Evolutionary conservation across 1,284 basidiomycete genomes (phyloP).

Genomic region (Ustilago loliicola): DNA sequence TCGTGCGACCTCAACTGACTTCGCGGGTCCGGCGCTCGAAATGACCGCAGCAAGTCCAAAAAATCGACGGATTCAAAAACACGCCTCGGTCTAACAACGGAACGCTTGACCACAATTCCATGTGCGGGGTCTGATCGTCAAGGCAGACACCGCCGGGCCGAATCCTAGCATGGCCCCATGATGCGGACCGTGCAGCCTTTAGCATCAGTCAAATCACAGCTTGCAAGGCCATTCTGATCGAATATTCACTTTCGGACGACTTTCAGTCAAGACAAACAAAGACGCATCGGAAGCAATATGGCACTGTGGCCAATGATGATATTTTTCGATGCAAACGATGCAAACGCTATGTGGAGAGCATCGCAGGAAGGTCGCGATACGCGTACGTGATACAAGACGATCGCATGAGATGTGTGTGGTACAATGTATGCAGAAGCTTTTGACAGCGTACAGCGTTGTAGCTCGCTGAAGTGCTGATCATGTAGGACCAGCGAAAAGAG

Average conservation of each 20-base stretch:
- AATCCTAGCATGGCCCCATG: too few species aligned
- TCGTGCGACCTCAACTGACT: slow-evolving; percentile 14
- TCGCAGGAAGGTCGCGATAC: slow-evolving; percentile 23
- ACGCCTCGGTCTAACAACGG: slow-evolving; percentile 16
- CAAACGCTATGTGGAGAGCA: slow-evolving; percentile 2
- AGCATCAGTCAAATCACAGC: too few species aligned
- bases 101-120: too few species aligned
- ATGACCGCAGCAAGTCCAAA: slow-evolving; percentile 40
- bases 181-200: too few species aligned
- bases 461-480: slow-evolving; percentile 25
- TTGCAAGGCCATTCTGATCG: too few species aligned
- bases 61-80: too few species aligned
- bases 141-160: too few species aligned
- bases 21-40: slow-evolving; percentile 36
- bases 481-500: slow-evolving; percentile 20
- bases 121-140: too few species aligned
- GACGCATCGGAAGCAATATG: slow-evolving; percentile 21
- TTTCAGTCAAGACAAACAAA: neutral
- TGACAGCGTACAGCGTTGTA: slow-evolving; percentile 19
- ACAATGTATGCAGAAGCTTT: slow-evolving; percentile 20
- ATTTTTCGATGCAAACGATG: slow-evolving; percentile 29
- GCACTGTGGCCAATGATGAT: slow-evolving; percentile 36
- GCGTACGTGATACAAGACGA: slow-evolving; percentile 12
- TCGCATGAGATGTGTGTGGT: slow-evolving; percentile 9
- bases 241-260: neutral